A percentile compares a stretch with the other conserved stretches of the same genome.
Conservation (phyloP, 257 asterid species). For the Forsythia viridissima region DNA sequence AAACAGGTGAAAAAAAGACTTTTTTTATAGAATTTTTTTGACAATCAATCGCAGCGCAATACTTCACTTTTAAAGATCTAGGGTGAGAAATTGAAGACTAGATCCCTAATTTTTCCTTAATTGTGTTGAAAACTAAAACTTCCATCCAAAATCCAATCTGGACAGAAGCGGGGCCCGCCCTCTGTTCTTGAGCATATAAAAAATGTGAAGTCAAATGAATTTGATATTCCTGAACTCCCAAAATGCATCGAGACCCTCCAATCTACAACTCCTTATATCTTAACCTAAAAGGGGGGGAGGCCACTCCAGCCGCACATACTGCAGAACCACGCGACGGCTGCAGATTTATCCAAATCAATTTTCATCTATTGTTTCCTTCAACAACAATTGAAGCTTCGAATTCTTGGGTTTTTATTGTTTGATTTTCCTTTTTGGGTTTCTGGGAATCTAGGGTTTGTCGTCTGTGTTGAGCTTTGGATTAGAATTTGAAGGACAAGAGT, state of each 20-base stretch:
- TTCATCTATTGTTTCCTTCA: neutral
- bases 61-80: no score
- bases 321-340: neutral
- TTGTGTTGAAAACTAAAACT: no score
- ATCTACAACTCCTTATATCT: neutral
- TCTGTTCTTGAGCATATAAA: neutral
- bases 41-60: no score
- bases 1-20: no score
- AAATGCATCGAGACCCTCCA: neutral
- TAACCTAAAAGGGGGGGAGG: neutral
- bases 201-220: neutral
- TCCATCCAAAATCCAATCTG: neutral
- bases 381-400: neutral
- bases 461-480: neutral
- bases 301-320: neutral
- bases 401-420: neutral
- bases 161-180: neutral
- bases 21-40: no score
- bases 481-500: slow-evolving; percentile 13
- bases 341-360: neutral
- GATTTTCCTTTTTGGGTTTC: neutral
- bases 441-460: slow-evolving; percentile 37
- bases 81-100: no score
- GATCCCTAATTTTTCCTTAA: no score
- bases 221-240: neutral